Base-by-base conservation (phyloP, 1,139 yeast genomes). In the Wickerhamomyces sp. region DNA sequence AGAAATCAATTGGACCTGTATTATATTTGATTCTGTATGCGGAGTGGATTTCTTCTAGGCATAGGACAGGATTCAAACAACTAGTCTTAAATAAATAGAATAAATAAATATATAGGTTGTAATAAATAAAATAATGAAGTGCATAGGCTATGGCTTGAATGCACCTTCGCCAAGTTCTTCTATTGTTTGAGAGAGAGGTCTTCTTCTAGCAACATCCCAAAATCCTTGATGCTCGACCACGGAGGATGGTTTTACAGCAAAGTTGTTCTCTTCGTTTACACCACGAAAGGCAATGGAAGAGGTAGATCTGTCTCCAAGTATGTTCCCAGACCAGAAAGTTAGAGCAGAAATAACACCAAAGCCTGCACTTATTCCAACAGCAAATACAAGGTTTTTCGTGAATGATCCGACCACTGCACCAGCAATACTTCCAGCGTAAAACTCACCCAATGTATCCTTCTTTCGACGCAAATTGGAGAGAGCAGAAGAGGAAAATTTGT, bases 171-270 rank as follows among this genome's bases (percentile, higher is more conserved):
- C 95, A 58, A 87, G 73, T 59, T 81, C 84, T 53, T 80, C 85
- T 36, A 84, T 76, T 18, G 95, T 86, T 67, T 86, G 91, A 34
- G 90, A 80, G 57, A 87, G 69, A 27, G 95, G 95, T 63, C 88
- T 79, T 73, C 95, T 81, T 70, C 81, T 79, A 67, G 82, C 80
- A 40, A 83, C 82, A 55, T 86, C 94, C 90, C 91, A 87, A 70
- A 85, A 85, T 35, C 81, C 81, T 67, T 84, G 93, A 62, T 77
- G 76, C 40, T 52, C 53, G 1, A 48, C 49, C 9, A 41, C 46
- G 2, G 46, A 32, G 3, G 47, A 42, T 18, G 47, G 44, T 36
- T 46, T 51, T 11, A 53, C 44, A 2, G 39, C 37, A 42, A 56
- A 50, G 37, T 48, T 45, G 46, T 52, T 54, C 29, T 43, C 51